Base-by-base conservation (phyloP, 306 rosid species). In the Phaseolus lunatus region DNA sequence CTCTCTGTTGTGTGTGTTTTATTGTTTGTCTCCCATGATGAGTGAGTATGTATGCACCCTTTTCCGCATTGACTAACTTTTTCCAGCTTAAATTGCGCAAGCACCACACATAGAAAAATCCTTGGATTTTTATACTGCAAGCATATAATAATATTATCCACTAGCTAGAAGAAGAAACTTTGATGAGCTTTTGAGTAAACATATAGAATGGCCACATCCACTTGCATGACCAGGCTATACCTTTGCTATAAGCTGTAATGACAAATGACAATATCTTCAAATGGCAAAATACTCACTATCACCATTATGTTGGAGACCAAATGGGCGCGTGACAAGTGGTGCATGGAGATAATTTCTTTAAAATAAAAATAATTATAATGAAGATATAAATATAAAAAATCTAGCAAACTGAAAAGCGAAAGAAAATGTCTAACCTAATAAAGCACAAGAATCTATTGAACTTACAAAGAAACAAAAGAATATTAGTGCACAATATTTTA, bases 41-140 rank as follows among this genome's bases (percentile, higher is more conserved):
- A 78, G 3, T 39, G 1, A 3, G 3, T 41, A 9, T 41, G 19
- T 67, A 22, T 27, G 10, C 65, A 0, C 72, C 69, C 54, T 74
- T 75, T 69, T 64, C 24, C 9, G 2, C 37, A 54, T 75, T 75
- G 67, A 76, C 87, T 9, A 29, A 12, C 78, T 72, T 84, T n/a
- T 84, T 65, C 77, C 73, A 71, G 82, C 87, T 80, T 76, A 26
- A 84, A n/a, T 84, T 71, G 84, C 87, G 84, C 87, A 68, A 68
- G 57, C 83, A 44, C 79, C 19, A 44, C 70, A 72, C 59, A 77
- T 19, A 8, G 23, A 39, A 39, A n/a, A 39, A 23, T 22, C 24
- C 15, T 62, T 76, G 56, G 39, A 9, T 44, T 70, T 5, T 45
- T 15, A 1, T 43, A 61, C 45, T 70, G 75, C 61, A 19, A 13